A percentile compares a stretch with the other conserved stretches of the same genome.
phyloP scores from a whole-genome alignment of 352 stramenopile genomes.

The Elongisporangium undulatum region DNA sequence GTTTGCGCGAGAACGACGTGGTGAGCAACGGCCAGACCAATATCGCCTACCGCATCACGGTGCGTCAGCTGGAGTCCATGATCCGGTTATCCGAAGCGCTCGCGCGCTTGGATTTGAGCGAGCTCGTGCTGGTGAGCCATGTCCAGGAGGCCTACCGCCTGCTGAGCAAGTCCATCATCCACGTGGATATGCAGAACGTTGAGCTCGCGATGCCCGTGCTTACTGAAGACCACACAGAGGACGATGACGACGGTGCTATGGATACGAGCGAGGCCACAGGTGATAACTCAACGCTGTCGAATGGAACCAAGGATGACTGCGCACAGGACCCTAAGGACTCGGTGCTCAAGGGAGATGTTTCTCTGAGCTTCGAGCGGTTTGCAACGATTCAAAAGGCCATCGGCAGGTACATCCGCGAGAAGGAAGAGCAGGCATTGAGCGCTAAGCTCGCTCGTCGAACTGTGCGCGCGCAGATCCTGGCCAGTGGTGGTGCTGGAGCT shows the following conservation, averaged over 20 bases:
- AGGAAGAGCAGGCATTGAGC: slow-evolving; percentile 58
- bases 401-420: slow-evolving; percentile 72
- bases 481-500: slow-evolving; percentile 2
- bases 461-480: slow-evolving; percentile 14
- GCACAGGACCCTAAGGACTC: neutral
- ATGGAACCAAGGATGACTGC: neutral
- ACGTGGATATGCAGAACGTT: slow-evolving; percentile 98
- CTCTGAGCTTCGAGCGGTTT: slow-evolving; percentile 80
- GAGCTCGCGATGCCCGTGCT: slow-evolving; percentile 80
- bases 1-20: slow-evolving; percentile 95
- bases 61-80: slow-evolving; percentile 98
- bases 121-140: slow-evolving; percentile 88
- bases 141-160: slow-evolving; percentile 96
- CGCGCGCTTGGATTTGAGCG: slow-evolving; percentile 93
- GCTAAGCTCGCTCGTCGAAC: slow-evolving; percentile 39
- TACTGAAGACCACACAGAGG: slow-evolving; percentile 28
- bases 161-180: slow-evolving; percentile 98
- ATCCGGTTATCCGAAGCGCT: slow-evolving; percentile 97
- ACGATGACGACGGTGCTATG: slow-evolving; percentile 43
- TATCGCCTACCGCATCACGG: slow-evolving; percentile 98
- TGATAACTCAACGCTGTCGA: slow-evolving; percentile 1
- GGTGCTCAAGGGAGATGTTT: slow-evolving; percentile 6
- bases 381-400: slow-evolving; percentile 80
- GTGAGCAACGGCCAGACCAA: slow-evolving; percentile 90
- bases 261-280: slow-evolving; percentile 9